phyloP scores from a whole-genome alignment of 768 basidiomycete genomes.

The Lactarius pseudohatsudake region DNA sequence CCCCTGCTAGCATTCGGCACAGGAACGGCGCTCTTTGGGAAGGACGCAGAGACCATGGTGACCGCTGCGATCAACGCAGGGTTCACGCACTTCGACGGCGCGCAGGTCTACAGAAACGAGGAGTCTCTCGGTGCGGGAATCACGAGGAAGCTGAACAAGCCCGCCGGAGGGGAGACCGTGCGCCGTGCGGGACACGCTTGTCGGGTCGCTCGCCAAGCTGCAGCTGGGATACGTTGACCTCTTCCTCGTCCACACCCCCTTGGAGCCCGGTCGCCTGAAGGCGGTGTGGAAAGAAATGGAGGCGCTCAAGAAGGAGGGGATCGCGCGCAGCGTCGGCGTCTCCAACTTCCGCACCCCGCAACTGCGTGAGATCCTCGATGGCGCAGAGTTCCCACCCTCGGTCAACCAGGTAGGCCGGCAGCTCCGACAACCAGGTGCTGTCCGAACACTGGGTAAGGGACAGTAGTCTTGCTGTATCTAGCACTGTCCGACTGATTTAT shows the following conservation, averaged over 20 bases:
- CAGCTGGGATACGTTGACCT: conserved; percentile 44
- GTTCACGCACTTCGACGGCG: conserved; percentile 43
- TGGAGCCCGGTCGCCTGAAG: conserved; percentile 34
- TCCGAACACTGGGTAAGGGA: too few species aligned
- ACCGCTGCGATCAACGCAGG: conserved; percentile 38
- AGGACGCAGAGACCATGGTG: conserved; percentile 35
- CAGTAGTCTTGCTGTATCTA: too few species aligned
- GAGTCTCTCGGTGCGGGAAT: conserved; percentile 40
- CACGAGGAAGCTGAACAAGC: conserved; percentile 41
- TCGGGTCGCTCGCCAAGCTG: conserved; percentile 43
- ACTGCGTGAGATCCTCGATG: conserved; percentile 45
- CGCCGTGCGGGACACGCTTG: conserved; percentile 39
- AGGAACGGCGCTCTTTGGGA: conserved; percentile 37
- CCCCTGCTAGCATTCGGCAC: conserved; percentile 43
- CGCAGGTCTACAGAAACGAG: conserved; percentile 43
- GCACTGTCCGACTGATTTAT: too few species aligned
- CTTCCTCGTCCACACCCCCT: conserved; percentile 46
- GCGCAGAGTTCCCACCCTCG: conserved; percentile 47
- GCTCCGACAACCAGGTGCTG: too few species aligned
- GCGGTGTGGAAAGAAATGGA: conserved; percentile 48
- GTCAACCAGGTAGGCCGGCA: conserved; percentile 49
- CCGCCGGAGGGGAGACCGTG: conserved; percentile 36
- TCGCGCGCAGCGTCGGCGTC: conserved; percentile 47
- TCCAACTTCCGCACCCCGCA: conserved; percentile 52
- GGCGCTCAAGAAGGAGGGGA: conserved; percentile 42